These are phyloP conservation scores for Mycena indigotica DNA, from an alignment of 768 basidiomycete genomes.

Conservation along the genomic window DNA sequence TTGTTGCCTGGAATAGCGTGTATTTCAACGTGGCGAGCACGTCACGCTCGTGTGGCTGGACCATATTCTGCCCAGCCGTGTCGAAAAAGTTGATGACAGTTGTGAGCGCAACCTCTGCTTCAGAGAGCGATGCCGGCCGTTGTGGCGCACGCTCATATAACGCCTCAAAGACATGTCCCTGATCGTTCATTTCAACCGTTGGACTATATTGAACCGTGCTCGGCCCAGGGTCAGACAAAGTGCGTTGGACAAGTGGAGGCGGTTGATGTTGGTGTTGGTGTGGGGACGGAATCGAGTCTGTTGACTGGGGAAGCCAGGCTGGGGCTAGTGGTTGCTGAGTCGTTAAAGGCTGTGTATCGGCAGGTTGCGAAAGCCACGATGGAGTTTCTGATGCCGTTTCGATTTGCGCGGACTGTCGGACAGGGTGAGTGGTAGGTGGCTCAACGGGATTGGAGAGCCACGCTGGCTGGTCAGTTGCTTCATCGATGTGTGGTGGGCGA, in stretches of 20 bases:
- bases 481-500: not conserved
- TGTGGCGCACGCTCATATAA: constrained; percentile 26
- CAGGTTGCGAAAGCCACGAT: not conserved
- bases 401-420: not conserved
- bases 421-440: not conserved
- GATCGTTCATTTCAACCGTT: not conserved
- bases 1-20: constrained; percentile 50
- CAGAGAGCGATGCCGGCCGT: constrained; percentile 33
- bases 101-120: constrained; percentile 58
- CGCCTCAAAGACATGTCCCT: not conserved
- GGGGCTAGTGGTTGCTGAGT: not conserved
- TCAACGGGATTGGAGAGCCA: not conserved
- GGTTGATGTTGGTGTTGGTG: not conserved
- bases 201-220: not conserved
- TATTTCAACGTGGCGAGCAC: constrained; percentile 51
- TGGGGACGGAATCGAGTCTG: not conserved
- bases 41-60: constrained; percentile 38
- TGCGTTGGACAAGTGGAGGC: constrained; percentile 1
- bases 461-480: not conserved
- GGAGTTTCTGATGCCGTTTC: not conserved
- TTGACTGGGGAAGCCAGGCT: not conserved
- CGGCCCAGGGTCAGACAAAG: not conserved
- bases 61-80: constrained; percentile 29
- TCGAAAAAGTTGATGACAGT: constrained; percentile 58
- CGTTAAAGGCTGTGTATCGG: not conserved